phyloP scores from a whole-genome alignment of 2,329 filamentous ascomycete species.

The Penicillium sp. region DNA sequence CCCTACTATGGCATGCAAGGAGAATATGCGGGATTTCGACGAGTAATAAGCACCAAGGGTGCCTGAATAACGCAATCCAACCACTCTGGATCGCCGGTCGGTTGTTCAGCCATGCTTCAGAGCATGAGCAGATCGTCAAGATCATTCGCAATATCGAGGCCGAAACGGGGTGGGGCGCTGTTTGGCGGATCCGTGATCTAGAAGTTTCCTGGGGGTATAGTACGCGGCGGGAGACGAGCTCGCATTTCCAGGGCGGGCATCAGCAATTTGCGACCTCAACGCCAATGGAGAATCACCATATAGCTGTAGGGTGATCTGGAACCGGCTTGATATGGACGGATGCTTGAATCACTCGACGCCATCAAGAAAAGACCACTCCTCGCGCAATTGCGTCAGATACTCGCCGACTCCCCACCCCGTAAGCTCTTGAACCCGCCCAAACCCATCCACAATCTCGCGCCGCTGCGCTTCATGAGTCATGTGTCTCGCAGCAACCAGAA shows the following conservation, averaged over 20 bases:
- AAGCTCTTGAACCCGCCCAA: slow-evolving; percentile 44
- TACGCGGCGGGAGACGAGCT: slow-evolving; percentile 18
- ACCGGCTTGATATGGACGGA: not conserved
- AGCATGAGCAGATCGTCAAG: slow-evolving; percentile 43
- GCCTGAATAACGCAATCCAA: slow-evolving; percentile 63
- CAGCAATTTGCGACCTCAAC: not conserved
- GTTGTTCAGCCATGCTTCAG: slow-evolving; percentile 57
- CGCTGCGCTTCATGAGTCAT: slow-evolving; percentile 59
- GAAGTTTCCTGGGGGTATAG: slow-evolving; percentile 45
- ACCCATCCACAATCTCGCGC: slow-evolving; percentile 45
- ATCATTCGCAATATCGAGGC: slow-evolving; percentile 56
- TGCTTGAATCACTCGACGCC: slow-evolving; percentile 14
- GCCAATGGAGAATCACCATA: not conserved
- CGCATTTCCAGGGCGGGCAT: not conserved
- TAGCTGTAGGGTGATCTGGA: not conserved
- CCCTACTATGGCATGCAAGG: slow-evolving; percentile 60
- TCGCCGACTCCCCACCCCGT: slow-evolving; percentile 49
- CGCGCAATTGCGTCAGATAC: slow-evolving; percentile 24
- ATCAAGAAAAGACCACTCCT: slow-evolving; percentile 32
- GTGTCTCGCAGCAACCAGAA: slow-evolving; percentile 51
- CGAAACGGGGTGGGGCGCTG: slow-evolving; percentile 59
- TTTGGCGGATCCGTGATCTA: slow-evolving; percentile 59
- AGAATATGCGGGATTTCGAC: slow-evolving; percentile 62
- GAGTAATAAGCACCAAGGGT: slow-evolving; percentile 61
- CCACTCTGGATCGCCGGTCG: slow-evolving; percentile 62